These are phyloP conservation scores for Mollisiaceae sp. DNA, from an alignment of 2,329 filamentous ascomycete species.

Conservation along the genomic window DNA sequence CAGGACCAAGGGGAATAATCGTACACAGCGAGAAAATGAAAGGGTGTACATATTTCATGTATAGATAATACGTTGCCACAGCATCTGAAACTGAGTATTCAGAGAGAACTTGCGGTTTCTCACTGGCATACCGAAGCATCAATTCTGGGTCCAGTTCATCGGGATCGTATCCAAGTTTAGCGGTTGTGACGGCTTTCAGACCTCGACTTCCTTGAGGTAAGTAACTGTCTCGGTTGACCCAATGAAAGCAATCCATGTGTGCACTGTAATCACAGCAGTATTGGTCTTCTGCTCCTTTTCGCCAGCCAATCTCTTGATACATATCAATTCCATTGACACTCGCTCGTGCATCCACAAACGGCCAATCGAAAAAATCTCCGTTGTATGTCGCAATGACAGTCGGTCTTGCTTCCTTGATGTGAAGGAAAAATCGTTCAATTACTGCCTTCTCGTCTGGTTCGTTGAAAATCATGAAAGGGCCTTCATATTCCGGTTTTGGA, in stretches of 20 bases:
- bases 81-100: slow-evolving; percentile 99
- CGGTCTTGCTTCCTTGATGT: slow-evolving; percentile 91
- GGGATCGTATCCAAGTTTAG: slow-evolving; percentile 96
- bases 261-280: slow-evolving; percentile 96
- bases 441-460: slow-evolving; percentile 90
- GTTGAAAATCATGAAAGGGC: slow-evolving; percentile 97
- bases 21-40: slow-evolving; percentile 99
- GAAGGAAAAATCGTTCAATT: slow-evolving; percentile 90
- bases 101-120: slow-evolving; percentile 90
- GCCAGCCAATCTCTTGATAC: slow-evolving; percentile 98
- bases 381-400: slow-evolving; percentile 99
- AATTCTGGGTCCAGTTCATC: slow-evolving; percentile 97
- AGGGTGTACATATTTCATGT: slow-evolving; percentile 99
- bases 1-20: slow-evolving; percentile 89
- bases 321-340: slow-evolving; percentile 97
- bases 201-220: slow-evolving; percentile 96
- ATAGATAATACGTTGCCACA: slow-evolving; percentile 97
- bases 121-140: slow-evolving; percentile 91
- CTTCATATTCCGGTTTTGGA: slow-evolving; percentile 92
- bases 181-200: slow-evolving; percentile 95
- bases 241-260: slow-evolving; percentile 98
- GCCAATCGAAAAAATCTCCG: slow-evolving; percentile 99
- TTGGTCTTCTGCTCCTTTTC: slow-evolving; percentile 92
- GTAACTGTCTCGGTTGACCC: slow-evolving; percentile 99
- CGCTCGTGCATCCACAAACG: slow-evolving; percentile 92